A percentile compares a stretch with the other conserved stretches of the same genome.
Conservation (phyloP, 2,329 filamentous ascomycete genomes). For the Periconia digitata region DNA sequence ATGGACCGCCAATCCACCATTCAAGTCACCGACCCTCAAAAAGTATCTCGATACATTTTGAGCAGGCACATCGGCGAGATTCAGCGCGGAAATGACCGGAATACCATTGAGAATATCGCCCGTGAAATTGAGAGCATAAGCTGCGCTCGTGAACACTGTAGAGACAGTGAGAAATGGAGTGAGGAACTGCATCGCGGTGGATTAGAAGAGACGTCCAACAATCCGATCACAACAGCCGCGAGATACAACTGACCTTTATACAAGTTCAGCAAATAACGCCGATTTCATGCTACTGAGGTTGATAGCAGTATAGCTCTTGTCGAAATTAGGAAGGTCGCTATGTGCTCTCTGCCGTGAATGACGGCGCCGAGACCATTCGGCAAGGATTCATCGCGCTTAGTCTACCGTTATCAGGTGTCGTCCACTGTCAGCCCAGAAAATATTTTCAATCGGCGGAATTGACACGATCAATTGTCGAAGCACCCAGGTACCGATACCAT, state of each 20-base stretch:
- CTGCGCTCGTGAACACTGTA: conserved; percentile 21
- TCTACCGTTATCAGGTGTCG: not conserved
- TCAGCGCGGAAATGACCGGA: conserved; percentile 35
- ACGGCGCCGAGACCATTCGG: conserved; percentile 30
- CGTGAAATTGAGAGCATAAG: conserved; percentile 29
- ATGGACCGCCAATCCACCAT: conserved; percentile 42
- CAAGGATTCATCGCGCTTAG: not conserved
- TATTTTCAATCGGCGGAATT: too few relatives aligned
- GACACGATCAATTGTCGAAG: too few relatives aligned
- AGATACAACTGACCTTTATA: not conserved
- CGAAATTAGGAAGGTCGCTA: conserved; percentile 34
- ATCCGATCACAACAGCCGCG: not conserved
- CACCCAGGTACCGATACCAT: too few relatives aligned
- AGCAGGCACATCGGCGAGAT: conserved; percentile 40
- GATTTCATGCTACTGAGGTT: conserved; percentile 16
- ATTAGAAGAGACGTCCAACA: conserved; percentile 1
- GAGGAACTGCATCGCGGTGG: conserved; percentile 28
- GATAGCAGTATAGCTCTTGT: conserved; percentile 15
- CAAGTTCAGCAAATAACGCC: not conserved
- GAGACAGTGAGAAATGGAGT: conserved; percentile 18
- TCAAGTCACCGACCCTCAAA: conserved; percentile 41
- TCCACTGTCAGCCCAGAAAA: not conserved
- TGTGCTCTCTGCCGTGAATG: conserved; percentile 17
- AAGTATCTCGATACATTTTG: conserved; percentile 41
- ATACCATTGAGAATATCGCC: conserved; percentile 37